A percentile compares a stretch with the other conserved stretches of the same genome.
phyloP scores from a whole-genome alignment of 495 filamentous ascomycete genomes.

The Aspergillus affinis region DNA sequence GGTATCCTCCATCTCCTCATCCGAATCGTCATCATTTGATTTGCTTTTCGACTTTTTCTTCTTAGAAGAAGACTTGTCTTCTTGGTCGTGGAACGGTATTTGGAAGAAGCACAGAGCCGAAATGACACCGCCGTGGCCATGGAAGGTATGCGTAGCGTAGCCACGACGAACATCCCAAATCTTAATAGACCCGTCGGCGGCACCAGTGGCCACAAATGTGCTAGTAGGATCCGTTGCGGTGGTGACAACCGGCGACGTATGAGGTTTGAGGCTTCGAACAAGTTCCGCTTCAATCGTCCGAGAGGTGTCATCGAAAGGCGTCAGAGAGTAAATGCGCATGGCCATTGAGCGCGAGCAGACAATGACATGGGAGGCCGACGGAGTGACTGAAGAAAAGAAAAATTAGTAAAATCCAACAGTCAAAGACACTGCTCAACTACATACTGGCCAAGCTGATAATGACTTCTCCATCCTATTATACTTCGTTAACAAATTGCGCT shows the following conservation, averaged over 20 bases:
- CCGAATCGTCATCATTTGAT: slow-evolving; percentile 37
- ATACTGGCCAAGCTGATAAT: slow-evolving; percentile 82
- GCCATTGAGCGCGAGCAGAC: slow-evolving; percentile 90
- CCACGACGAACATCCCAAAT: slow-evolving; percentile 94
- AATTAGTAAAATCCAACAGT: slow-evolving; percentile 24
- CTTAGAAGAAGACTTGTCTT: slow-evolving; percentile 27
- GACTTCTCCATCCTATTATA: slow-evolving; percentile 80
- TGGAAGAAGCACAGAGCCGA: slow-evolving; percentile 93
- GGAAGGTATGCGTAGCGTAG: slow-evolving; percentile 91
- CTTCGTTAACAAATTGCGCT: slow-evolving; percentile 1
- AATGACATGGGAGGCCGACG: slow-evolving; percentile 81
- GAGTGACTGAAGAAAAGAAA: slow-evolving; percentile 63
- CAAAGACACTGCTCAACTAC: slow-evolving; percentile 19
- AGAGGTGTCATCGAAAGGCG: slow-evolving; percentile 50
- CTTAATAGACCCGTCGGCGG: slow-evolving; percentile 88
- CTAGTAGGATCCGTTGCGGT: slow-evolving; percentile 79
- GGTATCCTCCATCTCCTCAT: slow-evolving; percentile 43
- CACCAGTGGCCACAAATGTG: slow-evolving; percentile 87
- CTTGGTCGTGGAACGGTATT: slow-evolving; percentile 43
- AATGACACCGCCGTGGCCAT: slow-evolving; percentile 85
- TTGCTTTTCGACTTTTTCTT: slow-evolving; percentile 49
- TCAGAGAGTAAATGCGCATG: slow-evolving; percentile 85
- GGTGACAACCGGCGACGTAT: slow-evolving; percentile 82
- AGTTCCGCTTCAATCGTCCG: slow-evolving; percentile 63
- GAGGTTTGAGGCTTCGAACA: slow-evolving; percentile 82